Evolutionary conservation across 2,329 filamentous ascomycete species (phyloP), one percentile per base, ranked within the genome.

Genomic region (Ceratocystiopsis minuta): DNA sequence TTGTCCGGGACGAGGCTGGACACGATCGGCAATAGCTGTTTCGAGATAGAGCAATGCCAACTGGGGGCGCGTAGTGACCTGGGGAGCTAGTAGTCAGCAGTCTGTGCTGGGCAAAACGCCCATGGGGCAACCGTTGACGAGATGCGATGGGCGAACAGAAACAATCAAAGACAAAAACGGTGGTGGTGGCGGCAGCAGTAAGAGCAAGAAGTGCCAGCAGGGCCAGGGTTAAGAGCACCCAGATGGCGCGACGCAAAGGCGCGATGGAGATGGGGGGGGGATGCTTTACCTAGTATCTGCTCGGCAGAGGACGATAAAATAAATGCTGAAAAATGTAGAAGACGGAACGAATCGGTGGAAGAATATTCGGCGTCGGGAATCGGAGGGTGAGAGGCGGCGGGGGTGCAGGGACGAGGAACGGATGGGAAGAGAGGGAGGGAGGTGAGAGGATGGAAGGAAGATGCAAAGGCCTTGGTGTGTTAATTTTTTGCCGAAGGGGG

Each of bases 401-500:
- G 14, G 20, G 17, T 28, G 36, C n/a, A 36, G 31, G 16, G 36
- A 28, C 15, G 32, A 35, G 18, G 24, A 17, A 20, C 7, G 37
- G 16, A 16, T 34, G 33, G 15, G 41, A 32, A 16, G 33, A 33
- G 37, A 34, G 32, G 37, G 20, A 37, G 31, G 32, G 33, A 42
- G 31, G 44, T 41, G 20, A 43, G 44, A 38, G 36, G 24, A 28
- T 28, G 24, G 7, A 28, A 28, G 24, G n/a, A 28, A 28, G 24
- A 28, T 6, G 24, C 24, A 10, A 4, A 28, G 24, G 24, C 11
- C 6, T 10, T 28, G 24, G 24, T 28, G 24, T 28, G 24, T 41
- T 28, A 45, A 37, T 45, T 45, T 45, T 45, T 45, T 38, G 18
- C 41, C 32, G 35, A 43, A 40, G 41, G 40, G 40, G 41, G 20